phyloP scores from a whole-genome alignment of 768 basidiomycete genomes.

The Russula sp. region DNA sequence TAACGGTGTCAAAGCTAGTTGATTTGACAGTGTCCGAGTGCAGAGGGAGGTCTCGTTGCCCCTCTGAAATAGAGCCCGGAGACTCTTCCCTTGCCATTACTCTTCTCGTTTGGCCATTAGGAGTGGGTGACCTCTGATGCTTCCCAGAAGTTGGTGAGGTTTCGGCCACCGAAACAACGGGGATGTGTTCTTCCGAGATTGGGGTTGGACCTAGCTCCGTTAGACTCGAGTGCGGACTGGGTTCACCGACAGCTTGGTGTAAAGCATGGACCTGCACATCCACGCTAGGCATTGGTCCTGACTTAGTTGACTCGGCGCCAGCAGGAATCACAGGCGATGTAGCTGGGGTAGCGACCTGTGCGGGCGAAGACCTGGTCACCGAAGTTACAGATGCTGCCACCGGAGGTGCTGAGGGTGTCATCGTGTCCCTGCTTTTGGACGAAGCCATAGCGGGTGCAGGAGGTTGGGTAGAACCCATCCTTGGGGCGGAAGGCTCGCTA shows the following conservation, averaged over 20 bases:
- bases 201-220: not conserved
- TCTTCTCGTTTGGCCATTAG: not conserved
- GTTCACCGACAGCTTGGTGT: not conserved
- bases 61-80: not conserved
- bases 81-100: not conserved
- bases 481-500: not conserved
- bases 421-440: not conserved
- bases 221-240: not conserved
- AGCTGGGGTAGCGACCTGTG: not conserved
- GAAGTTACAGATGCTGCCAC: not conserved
- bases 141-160: not conserved
- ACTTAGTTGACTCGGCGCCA: not conserved
- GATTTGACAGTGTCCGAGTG: not conserved
- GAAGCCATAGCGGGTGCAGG: not conserved
- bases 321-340: not conserved
- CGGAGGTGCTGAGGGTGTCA: not conserved
- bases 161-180: not conserved
- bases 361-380: not conserved
- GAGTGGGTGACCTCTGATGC: conserved; percentile 1
- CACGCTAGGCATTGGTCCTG: not conserved
- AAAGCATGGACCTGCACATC: not conserved
- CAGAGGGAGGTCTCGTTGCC: not conserved
- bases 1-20: not conserved
- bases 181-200: not conserved
- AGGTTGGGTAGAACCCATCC: not conserved